Evolutionary conservation across 768 basidiomycete species (phyloP), one percentile per base, ranked within the genome.

Genomic region (Tephrocybe sp.): DNA sequence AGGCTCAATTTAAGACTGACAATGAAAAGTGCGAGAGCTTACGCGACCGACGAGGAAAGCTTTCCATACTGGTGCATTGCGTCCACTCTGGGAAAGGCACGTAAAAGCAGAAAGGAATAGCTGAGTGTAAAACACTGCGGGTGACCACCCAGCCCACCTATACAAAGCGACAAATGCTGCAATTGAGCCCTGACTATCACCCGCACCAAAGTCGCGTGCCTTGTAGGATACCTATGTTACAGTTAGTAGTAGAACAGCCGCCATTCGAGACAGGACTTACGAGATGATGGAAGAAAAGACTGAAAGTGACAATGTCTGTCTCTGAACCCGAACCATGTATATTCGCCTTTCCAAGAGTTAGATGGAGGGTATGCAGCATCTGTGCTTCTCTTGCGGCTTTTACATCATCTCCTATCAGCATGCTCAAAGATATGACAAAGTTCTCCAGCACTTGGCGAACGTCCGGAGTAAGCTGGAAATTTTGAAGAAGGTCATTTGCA

Each of bases 11-110:
- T 32, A 11, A 21, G 30, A 49, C 26, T n/a, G 26, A 53, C 0
- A 5, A 20, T 44, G 18, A 5, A 23, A 33, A 48, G 55, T 32
- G 18, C 51, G 25, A 43, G 47, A 30, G 55, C 85, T 59, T 68
- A 91, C 89, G 47, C 89, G 78, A 33, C 87, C 84, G 48, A 88
- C 68, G 17, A 88, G 74, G 61, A 90, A 91, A 17, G 83, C 76
- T 56, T 79, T 80, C 89, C 88, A 92, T 26, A 90, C 60, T 55
- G 47, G 68, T 51, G 60, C 66, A 55, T 57, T 70, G 23, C 58
- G 51, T 6, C 56, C 42, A 48, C 65, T 78, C 62, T 87, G 83
- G 1, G 80, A 74, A 18, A 90, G 69, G 58, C 81, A 86, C 6
- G 77, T 77, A 53, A 88, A 69, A 3, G 85, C 81, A 3, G 86